Percentiles rank a stretch among this genome's conserved stretches.
These are phyloP conservation scores for Cadophora sp. DNA, from an alignment of 2,329 filamentous ascomycete genomes.

Conservation along the genomic window DNA sequence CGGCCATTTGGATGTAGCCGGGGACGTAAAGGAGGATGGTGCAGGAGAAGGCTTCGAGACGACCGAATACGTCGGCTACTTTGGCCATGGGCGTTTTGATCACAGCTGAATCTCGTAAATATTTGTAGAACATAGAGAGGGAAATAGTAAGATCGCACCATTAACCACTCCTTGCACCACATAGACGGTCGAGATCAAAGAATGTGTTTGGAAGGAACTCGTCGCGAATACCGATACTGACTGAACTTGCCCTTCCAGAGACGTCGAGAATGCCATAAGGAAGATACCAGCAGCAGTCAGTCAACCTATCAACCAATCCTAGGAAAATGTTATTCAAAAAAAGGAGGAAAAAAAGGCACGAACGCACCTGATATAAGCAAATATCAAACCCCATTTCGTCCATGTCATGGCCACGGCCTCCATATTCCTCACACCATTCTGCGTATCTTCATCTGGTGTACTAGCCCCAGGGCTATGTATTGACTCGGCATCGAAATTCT, in stretches of 20 bases:
- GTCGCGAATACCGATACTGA: conserved; percentile 50
- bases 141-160: conserved; percentile 45
- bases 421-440: conserved; percentile 36
- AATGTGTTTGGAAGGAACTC: conserved; percentile 57
- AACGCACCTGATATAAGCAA: conserved; percentile 34
- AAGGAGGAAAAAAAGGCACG: background rate
- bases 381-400: conserved; percentile 35
- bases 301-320: background rate
- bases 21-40: conserved; percentile 51
- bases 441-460: conserved; percentile 17
- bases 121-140: conserved; percentile 45
- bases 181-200: conserved; percentile 50
- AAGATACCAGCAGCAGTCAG: conserved; percentile 47
- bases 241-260: conserved; percentile 51
- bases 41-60: conserved; percentile 53
- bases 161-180: conserved; percentile 51
- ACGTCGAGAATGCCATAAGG: conserved; percentile 54
- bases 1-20: conserved; percentile 70
- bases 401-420: conserved; percentile 37
- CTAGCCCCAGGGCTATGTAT: conserved; percentile 6
- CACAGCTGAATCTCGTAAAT: conserved; percentile 49
- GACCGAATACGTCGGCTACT: conserved; percentile 57
- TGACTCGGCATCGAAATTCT: conserved; percentile 2
- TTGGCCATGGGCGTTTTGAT: conserved; percentile 63
- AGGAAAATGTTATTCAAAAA: background rate